Conservation (phyloP, 768 basidiomycete genomes). For the Suillus hirtellus region DNA sequence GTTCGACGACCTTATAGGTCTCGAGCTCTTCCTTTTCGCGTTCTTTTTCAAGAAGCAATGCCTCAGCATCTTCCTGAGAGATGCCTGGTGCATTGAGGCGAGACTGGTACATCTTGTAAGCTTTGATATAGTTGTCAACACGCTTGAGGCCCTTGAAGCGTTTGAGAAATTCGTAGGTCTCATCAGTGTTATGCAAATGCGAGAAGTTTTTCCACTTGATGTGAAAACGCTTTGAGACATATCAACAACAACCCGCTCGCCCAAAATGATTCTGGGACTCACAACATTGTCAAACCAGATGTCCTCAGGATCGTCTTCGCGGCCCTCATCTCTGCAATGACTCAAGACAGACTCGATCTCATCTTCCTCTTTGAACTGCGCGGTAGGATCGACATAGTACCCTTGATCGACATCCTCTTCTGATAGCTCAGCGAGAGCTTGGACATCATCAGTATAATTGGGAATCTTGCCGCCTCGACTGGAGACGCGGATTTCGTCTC, state of each 20-base stretch:
- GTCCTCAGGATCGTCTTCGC: slow-evolving; percentile 74
- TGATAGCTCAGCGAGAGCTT: slow-evolving; percentile 73
- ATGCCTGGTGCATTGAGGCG: slow-evolving; percentile 64
- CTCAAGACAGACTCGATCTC: slow-evolving; percentile 92
- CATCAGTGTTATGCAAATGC: slow-evolving; percentile 99
- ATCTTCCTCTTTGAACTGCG: slow-evolving; percentile 63
- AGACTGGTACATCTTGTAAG: slow-evolving; percentile 72
- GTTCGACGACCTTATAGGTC: slow-evolving; percentile 87
- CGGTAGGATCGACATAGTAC: slow-evolving; percentile 56
- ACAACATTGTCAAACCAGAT: slow-evolving; percentile 89
- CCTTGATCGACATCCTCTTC: slow-evolving; percentile 55
- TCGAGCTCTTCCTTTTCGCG: slow-evolving; percentile 91
- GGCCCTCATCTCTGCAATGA: slow-evolving; percentile 84
- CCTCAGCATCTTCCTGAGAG: slow-evolving; percentile 86
- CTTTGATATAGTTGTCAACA: slow-evolving; percentile 98
- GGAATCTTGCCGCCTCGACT: slow-evolving; percentile 76
- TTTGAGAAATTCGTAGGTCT: slow-evolving; percentile 94
- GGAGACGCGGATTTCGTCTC: slow-evolving; percentile 77
- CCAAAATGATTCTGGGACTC: slow-evolving; percentile 23
- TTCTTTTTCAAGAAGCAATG: slow-evolving; percentile 86
- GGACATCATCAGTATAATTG: slow-evolving; percentile 78
- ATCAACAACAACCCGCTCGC: slow-evolving; percentile 11
- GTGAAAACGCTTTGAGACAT: slow-evolving; percentile 76
- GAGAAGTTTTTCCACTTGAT: slow-evolving; percentile 99
- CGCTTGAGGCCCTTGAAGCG: slow-evolving; percentile 94